Conservation (phyloP, 371 early-diverging fungal genomes). For the Nosema bombycis region DNA sequence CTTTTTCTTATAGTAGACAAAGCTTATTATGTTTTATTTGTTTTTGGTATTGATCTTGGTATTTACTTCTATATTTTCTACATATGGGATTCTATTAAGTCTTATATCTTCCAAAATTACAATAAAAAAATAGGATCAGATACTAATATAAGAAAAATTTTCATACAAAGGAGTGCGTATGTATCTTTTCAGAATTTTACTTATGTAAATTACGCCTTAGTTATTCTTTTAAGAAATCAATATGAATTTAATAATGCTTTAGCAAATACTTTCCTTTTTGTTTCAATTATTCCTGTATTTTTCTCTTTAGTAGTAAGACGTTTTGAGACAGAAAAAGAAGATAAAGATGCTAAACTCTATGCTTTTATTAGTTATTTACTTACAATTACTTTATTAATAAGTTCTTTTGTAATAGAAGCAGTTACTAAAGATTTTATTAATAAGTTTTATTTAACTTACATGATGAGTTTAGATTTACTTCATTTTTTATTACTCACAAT, state of each 20-base stretch:
- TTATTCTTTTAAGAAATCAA: neutral
- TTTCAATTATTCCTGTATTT: neutral
- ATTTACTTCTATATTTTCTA: neutral
- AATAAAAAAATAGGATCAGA: neutral
- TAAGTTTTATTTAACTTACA: neutral
- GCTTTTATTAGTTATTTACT: neutral
- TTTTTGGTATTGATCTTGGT: neutral
- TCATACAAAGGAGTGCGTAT: neutral
- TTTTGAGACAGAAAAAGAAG: slow-evolving; percentile 6
- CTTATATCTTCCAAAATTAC: neutral
- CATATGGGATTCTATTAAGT: neutral
- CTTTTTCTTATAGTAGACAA: neutral
- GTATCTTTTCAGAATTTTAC: neutral
- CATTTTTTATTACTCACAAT: slow-evolving; percentile 1
- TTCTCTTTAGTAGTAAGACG: neutral
- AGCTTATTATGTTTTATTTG: neutral
- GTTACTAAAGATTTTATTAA: neutral
- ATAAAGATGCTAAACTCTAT: neutral
- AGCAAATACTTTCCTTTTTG: neutral
- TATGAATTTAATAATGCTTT: no score
- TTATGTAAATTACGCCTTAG: neutral
- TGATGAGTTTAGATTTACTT: neutral
- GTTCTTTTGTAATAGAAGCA: neutral
- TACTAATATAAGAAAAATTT: neutral
- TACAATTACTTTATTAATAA: neutral